Conservation (phyloP, 2,329 filamentous ascomycete genomes). For the Gyromitra esculenta region DNA sequence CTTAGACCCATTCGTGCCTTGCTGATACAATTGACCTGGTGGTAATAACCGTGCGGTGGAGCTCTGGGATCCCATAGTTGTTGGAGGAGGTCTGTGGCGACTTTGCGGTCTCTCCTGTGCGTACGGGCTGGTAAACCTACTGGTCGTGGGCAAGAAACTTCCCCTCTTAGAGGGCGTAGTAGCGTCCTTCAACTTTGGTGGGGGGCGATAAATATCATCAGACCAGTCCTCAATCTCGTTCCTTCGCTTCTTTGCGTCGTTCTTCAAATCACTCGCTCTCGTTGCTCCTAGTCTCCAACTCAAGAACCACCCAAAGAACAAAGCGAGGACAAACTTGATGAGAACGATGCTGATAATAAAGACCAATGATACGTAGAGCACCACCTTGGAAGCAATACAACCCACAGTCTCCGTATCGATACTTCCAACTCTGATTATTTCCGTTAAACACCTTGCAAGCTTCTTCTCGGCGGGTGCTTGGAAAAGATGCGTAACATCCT, state of each 20-base stretch:
- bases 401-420: slow-evolving; percentile 96
- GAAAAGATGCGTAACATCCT: slow-evolving; percentile 89
- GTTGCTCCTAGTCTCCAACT: slow-evolving; percentile 81
- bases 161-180: slow-evolving; percentile 79
- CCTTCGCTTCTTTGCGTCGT: slow-evolving; percentile 82
- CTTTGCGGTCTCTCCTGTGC: slow-evolving; percentile 73
- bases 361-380: slow-evolving; percentile 89
- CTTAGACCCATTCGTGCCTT: slow-evolving; percentile 65
- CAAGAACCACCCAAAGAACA: slow-evolving; percentile 97
- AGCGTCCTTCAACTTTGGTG: slow-evolving; percentile 78
- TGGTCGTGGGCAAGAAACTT: slow-evolving; percentile 92
- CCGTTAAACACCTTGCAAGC: slow-evolving; percentile 84
- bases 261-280: slow-evolving; percentile 76
- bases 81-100: slow-evolving; percentile 70
- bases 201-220: slow-evolving; percentile 94
- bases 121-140: slow-evolving; percentile 91
- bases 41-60: slow-evolving; percentile 77
- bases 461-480: slow-evolving; percentile 81
- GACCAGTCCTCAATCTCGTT: slow-evolving; percentile 98
- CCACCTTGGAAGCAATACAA: slow-evolving; percentile 96
- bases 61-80: slow-evolving; percentile 93
- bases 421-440: slow-evolving; percentile 94
- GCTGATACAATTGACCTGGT: slow-evolving; percentile 73
- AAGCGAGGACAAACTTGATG: slow-evolving; percentile 85
- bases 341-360: slow-evolving; percentile 91